Percentiles rank a stretch among this genome's conserved stretches.
Evolutionary conservation across 805 yeast species (phyloP).

Genomic region (Saccharomycopsis vini): DNA sequence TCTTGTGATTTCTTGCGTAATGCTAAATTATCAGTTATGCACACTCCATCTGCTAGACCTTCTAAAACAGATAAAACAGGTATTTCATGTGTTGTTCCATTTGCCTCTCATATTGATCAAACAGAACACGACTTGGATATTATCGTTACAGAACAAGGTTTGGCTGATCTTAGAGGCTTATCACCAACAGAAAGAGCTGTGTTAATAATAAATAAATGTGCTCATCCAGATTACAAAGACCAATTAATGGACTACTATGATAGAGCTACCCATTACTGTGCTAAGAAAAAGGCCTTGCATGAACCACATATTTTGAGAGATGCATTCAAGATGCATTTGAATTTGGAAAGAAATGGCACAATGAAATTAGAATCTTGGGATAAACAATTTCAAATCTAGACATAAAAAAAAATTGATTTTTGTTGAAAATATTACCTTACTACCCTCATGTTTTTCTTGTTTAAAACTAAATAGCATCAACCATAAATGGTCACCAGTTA

Average conservation of each 20-base stretch:
- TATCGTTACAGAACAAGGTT: slow-evolving; percentile 90
- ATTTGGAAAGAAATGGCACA: slow-evolving; percentile 87
- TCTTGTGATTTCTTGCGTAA: slow-evolving; percentile 96
- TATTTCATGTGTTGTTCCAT: slow-evolving; percentile 91
- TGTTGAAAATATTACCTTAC: slow-evolving; percentile 33
- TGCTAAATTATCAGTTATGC: slow-evolving; percentile 95
- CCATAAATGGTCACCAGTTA: too few species aligned
- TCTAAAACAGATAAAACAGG: slow-evolving; percentile 91
- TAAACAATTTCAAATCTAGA: slow-evolving; percentile 10
- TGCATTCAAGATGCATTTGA: slow-evolving; percentile 91
- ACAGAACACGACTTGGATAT: slow-evolving; percentile 96
- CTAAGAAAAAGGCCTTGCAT: slow-evolving; percentile 72
- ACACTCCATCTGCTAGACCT: slow-evolving; percentile 94
- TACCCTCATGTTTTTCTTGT: too few species aligned
- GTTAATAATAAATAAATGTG: slow-evolving; percentile 76
- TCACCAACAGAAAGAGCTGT: slow-evolving; percentile 92
- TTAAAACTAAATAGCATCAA: too few species aligned
- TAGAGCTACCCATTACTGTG: slow-evolving; percentile 68
- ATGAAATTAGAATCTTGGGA: slow-evolving; percentile 89
- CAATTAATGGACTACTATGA: slow-evolving; percentile 80
- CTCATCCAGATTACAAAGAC: slow-evolving; percentile 90
- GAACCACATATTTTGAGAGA: slow-evolving; percentile 90
- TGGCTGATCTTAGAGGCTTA: slow-evolving; percentile 93
- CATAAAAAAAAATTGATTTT: too few species aligned
- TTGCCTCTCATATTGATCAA: slow-evolving; percentile 92